Base-by-base conservation (phyloP, 1,139 yeast species). In the Taphrina deformans region DNA sequence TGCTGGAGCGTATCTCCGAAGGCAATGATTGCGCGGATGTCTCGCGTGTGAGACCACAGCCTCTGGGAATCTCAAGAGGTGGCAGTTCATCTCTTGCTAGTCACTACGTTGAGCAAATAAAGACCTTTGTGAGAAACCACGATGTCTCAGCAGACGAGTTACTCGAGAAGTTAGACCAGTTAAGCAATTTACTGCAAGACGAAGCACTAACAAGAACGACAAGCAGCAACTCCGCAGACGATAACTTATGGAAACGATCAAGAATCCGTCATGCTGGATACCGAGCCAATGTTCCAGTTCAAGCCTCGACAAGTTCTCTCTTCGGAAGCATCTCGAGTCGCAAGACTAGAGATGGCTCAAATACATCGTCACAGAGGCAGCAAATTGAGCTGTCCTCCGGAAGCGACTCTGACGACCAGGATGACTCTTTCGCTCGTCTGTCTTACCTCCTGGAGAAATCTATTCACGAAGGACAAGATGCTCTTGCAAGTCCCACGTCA, bases 401-500 rank as follows among this genome's bases (percentile, higher is more conserved):
- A 10, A n/a, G n/a, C 21, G 53, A 48, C 35, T 48, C 53, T 12
- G 53, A 48, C n/a, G 53, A 48, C 18, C 35, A 26, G 10, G 53
- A 48, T 27, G 10, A 21, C 9, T 48, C 53, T 3, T 48, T 48
- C 35, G 53, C 53, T 16, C 33, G 53, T 18, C 23, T 48, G 2
- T 48, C 53, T 7, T 29, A 12, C 27, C 35, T 48, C 4, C 35
- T 48, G 18, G 53, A 48, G 10, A 48, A 29, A 14, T 48, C 53
- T 14, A 48, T 48, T 3, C 53, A 48, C 16, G 53, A 48, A 27
- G 53, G 53, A 26, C 53, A 26, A 48, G 53, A 48, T 27, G 53
- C 53, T 23, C 26, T 48, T 2, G 35, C 48, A n/a, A 44, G 48
- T n/a, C 48, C 48, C 10, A 2, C 41, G 14, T n/a, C 41, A n/a